Conservation (phyloP, 176 grass and related monocot genomes). For the Carex pumila region DNA sequence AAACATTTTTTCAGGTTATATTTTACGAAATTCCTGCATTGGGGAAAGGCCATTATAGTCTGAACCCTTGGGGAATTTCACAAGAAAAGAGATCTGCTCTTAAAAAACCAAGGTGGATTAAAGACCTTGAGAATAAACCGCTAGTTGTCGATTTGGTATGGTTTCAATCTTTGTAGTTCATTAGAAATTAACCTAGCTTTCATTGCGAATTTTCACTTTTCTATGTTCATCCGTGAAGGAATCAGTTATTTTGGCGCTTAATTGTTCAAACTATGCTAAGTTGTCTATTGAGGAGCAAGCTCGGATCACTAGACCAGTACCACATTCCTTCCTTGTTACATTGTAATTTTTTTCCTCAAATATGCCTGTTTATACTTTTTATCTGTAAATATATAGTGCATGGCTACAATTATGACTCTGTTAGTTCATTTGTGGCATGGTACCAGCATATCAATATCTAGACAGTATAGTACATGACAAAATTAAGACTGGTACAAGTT, state of each 20-base stretch:
- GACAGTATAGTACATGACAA: neutral
- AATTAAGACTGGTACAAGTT: neutral
- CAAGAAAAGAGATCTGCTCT: slow-evolving; percentile 17
- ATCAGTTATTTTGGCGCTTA: slow-evolving; percentile 69
- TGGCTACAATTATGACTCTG: neutral
- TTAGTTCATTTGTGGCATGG: neutral
- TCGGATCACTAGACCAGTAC: slow-evolving; percentile 15
- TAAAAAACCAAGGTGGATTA: slow-evolving; percentile 71
- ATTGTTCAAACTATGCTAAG: slow-evolving; percentile 65
- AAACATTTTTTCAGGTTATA: slow-evolving; percentile 58
- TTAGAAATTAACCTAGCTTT: neutral
- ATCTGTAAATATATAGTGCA: neutral
- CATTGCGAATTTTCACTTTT: neutral
- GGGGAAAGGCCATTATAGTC: slow-evolving; percentile 73
- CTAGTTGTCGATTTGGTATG: slow-evolving; percentile 69
- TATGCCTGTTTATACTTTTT: slow-evolving; percentile 3
- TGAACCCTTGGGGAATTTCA: slow-evolving; percentile 39
- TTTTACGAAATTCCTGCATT: slow-evolving; percentile 55
- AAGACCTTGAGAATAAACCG: slow-evolving; percentile 47
- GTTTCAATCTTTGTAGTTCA: neutral
- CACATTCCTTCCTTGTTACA: slow-evolving; percentile 33
- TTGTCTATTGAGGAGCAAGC: slow-evolving; percentile 28
- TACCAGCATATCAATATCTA: neutral
- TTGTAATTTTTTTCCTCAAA: slow-evolving; percentile 36
- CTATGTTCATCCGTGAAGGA: slow-evolving; percentile 39